These are phyloP conservation scores for Sungouiozyma intestinalis DNA, from an alignment of 805 yeast genomes.

Conservation along the genomic window DNA sequence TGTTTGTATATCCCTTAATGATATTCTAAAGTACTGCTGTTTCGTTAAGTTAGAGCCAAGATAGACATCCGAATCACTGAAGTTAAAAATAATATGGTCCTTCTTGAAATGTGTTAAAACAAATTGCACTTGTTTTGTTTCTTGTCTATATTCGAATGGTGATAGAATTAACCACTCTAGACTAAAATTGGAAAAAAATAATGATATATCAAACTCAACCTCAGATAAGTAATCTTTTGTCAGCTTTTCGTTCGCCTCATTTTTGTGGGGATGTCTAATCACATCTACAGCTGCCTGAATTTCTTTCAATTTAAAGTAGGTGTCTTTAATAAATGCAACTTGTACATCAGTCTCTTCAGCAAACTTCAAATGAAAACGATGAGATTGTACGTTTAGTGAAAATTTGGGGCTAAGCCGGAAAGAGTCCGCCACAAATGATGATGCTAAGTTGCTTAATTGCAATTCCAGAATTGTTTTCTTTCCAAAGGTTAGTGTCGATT, in stretches of 20 bases:
- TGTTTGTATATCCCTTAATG: slow-evolving; percentile 14
- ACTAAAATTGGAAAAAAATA: slow-evolving; percentile 15
- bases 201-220: slow-evolving; percentile 5
- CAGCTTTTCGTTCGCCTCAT: background rate
- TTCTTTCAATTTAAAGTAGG: background rate
- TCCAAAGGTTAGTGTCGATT: slow-evolving; percentile 12
- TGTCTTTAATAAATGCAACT: slow-evolving; percentile 9
- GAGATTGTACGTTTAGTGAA: slow-evolving; percentile 11
- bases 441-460: slow-evolving; percentile 13
- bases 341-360: slow-evolving; percentile 14
- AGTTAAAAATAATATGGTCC: slow-evolving; percentile 10
- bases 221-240: background rate
- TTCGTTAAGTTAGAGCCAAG: slow-evolving; percentile 20
- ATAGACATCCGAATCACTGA: slow-evolving; percentile 19
- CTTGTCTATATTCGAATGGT: slow-evolving; percentile 17
- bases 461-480: slow-evolving; percentile 12
- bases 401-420: slow-evolving; percentile 9
- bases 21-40: slow-evolving; percentile 20
- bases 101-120: slow-evolving; percentile 10
- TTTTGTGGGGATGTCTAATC: background rate
- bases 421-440: slow-evolving; percentile 13
- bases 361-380: slow-evolving; percentile 15
- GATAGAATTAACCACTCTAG: slow-evolving; percentile 18
- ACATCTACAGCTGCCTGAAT: background rate
- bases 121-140: slow-evolving; percentile 15